A percentile compares a stretch with the other conserved stretches of the same genome.
phyloP scores from a whole-genome alignment of 2,329 filamentous ascomycete species.

The Diplocarpon rosae region DNA sequence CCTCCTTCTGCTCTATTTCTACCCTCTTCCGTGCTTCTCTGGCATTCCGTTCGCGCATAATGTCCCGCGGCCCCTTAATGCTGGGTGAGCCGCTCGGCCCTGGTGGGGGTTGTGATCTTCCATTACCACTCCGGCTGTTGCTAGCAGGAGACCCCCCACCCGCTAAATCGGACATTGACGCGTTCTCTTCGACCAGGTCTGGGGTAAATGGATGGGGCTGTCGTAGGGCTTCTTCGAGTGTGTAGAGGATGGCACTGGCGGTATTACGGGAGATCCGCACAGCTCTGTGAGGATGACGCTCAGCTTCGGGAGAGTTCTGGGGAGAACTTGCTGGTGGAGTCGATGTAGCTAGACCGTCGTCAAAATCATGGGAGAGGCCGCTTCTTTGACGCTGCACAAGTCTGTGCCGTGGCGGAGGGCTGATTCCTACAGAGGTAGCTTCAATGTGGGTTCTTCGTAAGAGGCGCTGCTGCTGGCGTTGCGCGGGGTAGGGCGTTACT shows the following conservation, averaged over 20 bases:
- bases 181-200: slow-evolving; percentile 78
- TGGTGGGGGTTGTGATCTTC: slow-evolving; percentile 36
- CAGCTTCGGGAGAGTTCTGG: slow-evolving; percentile 15
- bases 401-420: slow-evolving; percentile 20
- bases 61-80: slow-evolving; percentile 75
- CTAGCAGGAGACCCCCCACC: slow-evolving; percentile 47
- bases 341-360: slow-evolving; percentile 21
- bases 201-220: slow-evolving; percentile 73
- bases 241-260: slow-evolving; percentile 81
- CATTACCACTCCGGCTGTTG: slow-evolving; percentile 41
- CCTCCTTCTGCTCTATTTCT: slow-evolving; percentile 40
- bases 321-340: slow-evolving; percentile 17
- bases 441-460: slow-evolving; percentile 25
- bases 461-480: slow-evolving; percentile 24
- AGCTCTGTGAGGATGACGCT: slow-evolving; percentile 34
- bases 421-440: slow-evolving; percentile 26
- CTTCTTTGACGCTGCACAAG: slow-evolving; percentile 15
- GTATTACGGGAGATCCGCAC: slow-evolving; percentile 71
- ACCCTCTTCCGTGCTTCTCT: slow-evolving; percentile 60
- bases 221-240: slow-evolving; percentile 82
- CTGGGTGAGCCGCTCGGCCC: slow-evolving; percentile 39
- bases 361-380: slow-evolving; percentile 20
- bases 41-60: slow-evolving; percentile 89
- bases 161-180: slow-evolving; percentile 80
- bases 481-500: slow-evolving; percentile 20